Base-by-base conservation (phyloP, 768 basidiomycete genomes). In the Postia placenta region DNA sequence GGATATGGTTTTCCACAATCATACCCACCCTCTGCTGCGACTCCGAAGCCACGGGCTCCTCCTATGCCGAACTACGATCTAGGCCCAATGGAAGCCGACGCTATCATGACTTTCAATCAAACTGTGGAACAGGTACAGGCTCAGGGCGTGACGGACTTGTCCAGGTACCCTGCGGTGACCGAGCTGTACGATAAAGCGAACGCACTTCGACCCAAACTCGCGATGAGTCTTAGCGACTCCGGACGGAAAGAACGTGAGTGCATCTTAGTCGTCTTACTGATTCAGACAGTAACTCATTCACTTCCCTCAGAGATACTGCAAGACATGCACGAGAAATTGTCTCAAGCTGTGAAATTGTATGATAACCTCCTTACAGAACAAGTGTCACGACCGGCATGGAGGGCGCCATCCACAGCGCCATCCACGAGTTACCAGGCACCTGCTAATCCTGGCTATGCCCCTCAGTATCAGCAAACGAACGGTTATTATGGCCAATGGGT, bases 321-420 rank as follows among this genome's bases (percentile, higher is more conserved):
- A 5, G 93, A 97, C 42, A 97, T 98, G 92, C 88, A 97, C 58
- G 85, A 87, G 41, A 95, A 97, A 66, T 67, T 99, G 9, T 88
- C 91, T 0, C 81, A 95, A 64, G 92, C 91, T 0, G 92, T 97
- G 39, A 86, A 87, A 61, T 69, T 96, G 3, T 98, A 97, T 62
- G 94, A 97, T 56, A 79, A 85, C 47, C 71, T 96, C 19, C 70
- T 95, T 37, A 92, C 92, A 22, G 79, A 89, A 55, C 89, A 94
- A 61, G 74, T 93, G 11, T 74, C 83, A 2, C 81, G 79, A 36
- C 86, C 86, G 1, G 71, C 79, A 35, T 87, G 86, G 83, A 70
- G 79, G 42, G 49, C 56, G 1, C 57, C 22, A 42, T 61, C 71
- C 27, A 57, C 69, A 33, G 68, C 59, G n/a, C 53, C 63, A 47